phyloP scores from a whole-genome alignment of 2,329 filamentous ascomycete genomes.

The Curvularia verruculosa region DNA sequence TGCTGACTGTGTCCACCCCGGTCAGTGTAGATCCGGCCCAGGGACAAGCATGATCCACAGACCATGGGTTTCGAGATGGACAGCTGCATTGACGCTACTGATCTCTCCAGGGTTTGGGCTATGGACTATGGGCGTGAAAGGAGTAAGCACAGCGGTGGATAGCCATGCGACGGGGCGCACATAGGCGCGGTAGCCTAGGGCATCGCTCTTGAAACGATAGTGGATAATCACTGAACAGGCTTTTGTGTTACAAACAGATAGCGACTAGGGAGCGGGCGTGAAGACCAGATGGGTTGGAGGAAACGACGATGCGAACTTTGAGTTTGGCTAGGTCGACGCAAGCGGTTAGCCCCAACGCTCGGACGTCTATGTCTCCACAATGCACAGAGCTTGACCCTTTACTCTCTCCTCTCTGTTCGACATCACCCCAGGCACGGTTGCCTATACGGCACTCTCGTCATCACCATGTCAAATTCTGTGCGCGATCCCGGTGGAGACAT shows the following conservation, averaged over 20 bases:
- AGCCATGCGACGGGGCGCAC: background rate
- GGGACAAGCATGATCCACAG: background rate
- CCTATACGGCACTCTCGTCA: background rate
- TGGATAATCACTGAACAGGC: background rate
- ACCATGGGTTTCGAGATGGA: conserved; percentile 1
- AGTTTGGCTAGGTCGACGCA: background rate
- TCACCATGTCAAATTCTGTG: background rate
- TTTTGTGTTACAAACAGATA: background rate
- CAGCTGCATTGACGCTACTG: background rate
- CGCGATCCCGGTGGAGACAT: background rate
- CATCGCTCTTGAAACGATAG: background rate
- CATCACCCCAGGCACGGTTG: background rate
- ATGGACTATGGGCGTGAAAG: background rate
- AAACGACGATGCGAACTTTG: conserved; percentile 8
- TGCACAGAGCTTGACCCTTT: background rate
- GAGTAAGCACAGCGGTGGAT: background rate
- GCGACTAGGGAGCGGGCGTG: background rate
- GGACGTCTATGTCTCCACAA: background rate
- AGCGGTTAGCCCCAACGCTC: background rate
- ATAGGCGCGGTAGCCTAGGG: background rate
- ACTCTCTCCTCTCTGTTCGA: background rate
- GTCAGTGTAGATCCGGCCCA: background rate
- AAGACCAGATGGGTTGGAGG: background rate
- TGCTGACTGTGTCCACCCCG: background rate
- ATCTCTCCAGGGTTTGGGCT: background rate